Percentiles rank a stretch among this genome's conserved stretches.
These are phyloP conservation scores for Colletotrichum liaoningense DNA, from an alignment of 2,329 filamentous ascomycete species.

Conservation along the genomic window DNA sequence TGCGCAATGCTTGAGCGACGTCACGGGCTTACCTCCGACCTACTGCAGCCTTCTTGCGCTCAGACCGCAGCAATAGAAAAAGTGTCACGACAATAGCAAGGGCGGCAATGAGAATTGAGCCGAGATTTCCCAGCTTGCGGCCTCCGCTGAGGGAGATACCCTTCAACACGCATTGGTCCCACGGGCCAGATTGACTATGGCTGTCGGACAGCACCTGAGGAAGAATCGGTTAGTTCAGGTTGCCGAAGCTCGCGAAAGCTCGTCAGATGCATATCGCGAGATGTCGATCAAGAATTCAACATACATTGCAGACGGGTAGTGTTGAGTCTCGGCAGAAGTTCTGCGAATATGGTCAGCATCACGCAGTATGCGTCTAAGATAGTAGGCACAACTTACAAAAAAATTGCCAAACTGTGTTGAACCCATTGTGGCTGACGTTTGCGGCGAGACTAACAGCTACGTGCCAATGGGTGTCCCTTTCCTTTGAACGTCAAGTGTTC, in stretches of 20 bases:
- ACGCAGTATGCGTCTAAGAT: neutral
- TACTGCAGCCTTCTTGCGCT: slow-evolving; percentile 92
- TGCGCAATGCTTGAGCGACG: neutral
- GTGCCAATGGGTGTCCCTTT: neutral
- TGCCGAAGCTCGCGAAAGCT: slow-evolving; percentile 1
- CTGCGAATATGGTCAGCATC: slow-evolving; percentile 54
- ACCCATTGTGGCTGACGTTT: slow-evolving; percentile 58
- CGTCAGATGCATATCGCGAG: slow-evolving; percentile 17
- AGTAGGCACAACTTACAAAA: slow-evolving; percentile 54
- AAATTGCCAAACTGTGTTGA: slow-evolving; percentile 73
- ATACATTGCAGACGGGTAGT: slow-evolving; percentile 85
- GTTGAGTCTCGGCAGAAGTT: slow-evolving; percentile 87
- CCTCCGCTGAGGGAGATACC: slow-evolving; percentile 79
- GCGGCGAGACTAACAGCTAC: neutral
- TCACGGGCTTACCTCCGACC: slow-evolving; percentile 78
- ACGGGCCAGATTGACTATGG: slow-evolving; percentile 68
- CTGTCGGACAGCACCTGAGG: slow-evolving; percentile 71
- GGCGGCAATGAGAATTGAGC: slow-evolving; percentile 87
- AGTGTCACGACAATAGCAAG: slow-evolving; percentile 77
- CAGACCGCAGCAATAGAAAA: slow-evolving; percentile 82
- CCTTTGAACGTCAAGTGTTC: neutral
- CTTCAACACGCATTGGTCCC: slow-evolving; percentile 78
- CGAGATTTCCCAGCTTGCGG: slow-evolving; percentile 82
- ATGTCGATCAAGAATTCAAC: slow-evolving; percentile 54
- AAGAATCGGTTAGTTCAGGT: slow-evolving; percentile 47